These are phyloP conservation scores for Pleurostoma richardsiae DNA, from an alignment of 2,329 filamentous ascomycete species.

Conservation along the genomic window DNA sequence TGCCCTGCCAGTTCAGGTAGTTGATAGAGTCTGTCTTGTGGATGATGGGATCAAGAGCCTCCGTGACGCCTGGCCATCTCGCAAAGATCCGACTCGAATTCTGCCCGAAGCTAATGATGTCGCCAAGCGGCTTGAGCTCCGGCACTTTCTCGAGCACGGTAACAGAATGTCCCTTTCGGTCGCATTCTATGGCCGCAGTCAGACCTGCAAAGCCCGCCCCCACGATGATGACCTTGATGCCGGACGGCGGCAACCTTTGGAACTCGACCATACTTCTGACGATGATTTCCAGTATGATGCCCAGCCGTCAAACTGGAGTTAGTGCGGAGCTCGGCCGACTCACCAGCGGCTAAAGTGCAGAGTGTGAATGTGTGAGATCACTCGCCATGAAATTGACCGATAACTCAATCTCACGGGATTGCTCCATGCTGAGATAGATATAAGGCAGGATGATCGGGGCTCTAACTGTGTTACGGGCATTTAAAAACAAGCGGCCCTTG, in stretches of 20 bases:
- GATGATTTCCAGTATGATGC: too few species aligned
- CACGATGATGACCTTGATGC: conserved; percentile 38
- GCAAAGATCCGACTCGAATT: conserved; percentile 53
- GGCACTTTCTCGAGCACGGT: conserved; percentile 39
- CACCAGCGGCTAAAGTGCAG: too few species aligned
- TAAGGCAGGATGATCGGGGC: too few species aligned
- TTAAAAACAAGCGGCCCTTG: too few species aligned
- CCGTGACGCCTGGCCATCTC: conserved; percentile 46
- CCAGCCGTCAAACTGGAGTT: too few species aligned
- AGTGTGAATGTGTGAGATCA: too few species aligned
- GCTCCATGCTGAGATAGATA: too few species aligned
- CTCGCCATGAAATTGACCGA: too few species aligned
- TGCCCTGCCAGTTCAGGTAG: conserved; percentile 37
- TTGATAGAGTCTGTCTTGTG: conserved; percentile 31
- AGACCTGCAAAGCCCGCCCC: conserved; percentile 51
- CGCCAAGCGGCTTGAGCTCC: conserved; percentile 36
- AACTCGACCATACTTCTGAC: conserved; percentile 10
- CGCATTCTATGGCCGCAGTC: conserved; percentile 52
- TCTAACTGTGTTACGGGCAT: too few species aligned
- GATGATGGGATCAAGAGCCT: conserved; percentile 42
- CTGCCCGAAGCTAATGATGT: conserved; percentile 49
- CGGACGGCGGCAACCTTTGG: conserved; percentile 16
- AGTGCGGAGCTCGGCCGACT: too few species aligned
- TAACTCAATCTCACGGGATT: too few species aligned
- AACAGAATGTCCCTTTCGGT: conserved; percentile 45